Evolutionary conservation across 352 stramenopile genomes (phyloP).

Genomic region (Sclerospora graminicola): DNA sequence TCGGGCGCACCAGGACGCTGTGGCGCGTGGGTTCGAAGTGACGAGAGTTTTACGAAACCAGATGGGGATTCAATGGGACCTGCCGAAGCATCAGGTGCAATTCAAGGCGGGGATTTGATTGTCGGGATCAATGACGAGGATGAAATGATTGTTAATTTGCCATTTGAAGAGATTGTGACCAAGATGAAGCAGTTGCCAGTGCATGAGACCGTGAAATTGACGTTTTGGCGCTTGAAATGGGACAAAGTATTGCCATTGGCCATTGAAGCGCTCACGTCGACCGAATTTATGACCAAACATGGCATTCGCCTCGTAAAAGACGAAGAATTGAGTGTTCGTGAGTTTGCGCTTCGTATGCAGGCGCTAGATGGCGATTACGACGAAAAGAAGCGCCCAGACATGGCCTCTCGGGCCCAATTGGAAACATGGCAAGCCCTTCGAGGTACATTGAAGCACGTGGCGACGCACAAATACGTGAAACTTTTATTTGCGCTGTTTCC

Average conservation of each 20-base stretch:
- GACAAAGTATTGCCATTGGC: conserved; percentile 43
- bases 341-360: conserved; percentile 77
- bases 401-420: conserved; percentile 67
- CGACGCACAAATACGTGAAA: conserved; percentile 74
- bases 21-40: conserved; percentile 73
- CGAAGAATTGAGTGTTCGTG: conserved; percentile 59
- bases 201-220: conserved; percentile 30
- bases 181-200: conserved; percentile 48
- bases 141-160: conserved; percentile 39
- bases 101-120: conserved; percentile 60
- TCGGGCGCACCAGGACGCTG: conserved; percentile 58
- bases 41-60: conserved; percentile 51
- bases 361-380: conserved; percentile 61
- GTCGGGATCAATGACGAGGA: conserved; percentile 50
- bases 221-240: conserved; percentile 56
- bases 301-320: conserved; percentile 36
- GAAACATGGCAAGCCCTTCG: conserved; percentile 62
- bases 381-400: conserved; percentile 35
- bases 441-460: conserved; percentile 25
- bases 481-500: conserved; percentile 64
- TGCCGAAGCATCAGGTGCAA: conserved; percentile 42
- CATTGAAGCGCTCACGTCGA: conserved; percentile 30
- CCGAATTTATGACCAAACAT: conserved; percentile 38
- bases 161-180: conserved; percentile 65
- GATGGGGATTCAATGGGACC: conserved; percentile 48